Evolutionary conservation across 163 green algal genomes (phyloP).

Genomic region (Scenedesmus sp.): DNA sequence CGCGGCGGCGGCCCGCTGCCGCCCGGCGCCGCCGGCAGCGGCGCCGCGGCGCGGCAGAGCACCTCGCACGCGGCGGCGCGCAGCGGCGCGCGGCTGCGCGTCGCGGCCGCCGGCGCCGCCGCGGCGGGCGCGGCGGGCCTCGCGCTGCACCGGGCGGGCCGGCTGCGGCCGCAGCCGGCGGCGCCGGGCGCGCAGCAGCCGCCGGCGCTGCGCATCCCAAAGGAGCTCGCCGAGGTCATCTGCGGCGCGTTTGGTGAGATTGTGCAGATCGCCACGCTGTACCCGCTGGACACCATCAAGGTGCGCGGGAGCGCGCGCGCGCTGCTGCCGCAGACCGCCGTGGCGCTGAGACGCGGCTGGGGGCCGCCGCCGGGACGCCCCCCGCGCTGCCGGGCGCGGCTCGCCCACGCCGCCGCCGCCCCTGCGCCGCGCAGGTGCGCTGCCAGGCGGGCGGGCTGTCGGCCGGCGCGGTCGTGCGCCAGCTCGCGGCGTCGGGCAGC

Average conservation of each 20-base stretch:
- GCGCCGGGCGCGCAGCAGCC: neutral
- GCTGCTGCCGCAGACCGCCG: neutral
- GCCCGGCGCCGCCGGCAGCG: no score
- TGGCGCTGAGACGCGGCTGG: neutral
- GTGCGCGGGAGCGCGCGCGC: slow-evolving; percentile 37
- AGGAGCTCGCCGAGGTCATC: slow-evolving; percentile 45
- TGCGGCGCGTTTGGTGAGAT: slow-evolving; percentile 76
- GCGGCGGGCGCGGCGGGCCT: slow-evolving; percentile 23
- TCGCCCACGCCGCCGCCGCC: no score
- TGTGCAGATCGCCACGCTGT: slow-evolving; percentile 64
- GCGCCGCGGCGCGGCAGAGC: no score
- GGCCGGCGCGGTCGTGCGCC: neutral
- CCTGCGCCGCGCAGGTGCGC: slow-evolving; percentile 19
- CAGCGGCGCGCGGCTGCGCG: neutral
- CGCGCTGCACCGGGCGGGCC: slow-evolving; percentile 6
- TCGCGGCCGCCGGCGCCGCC: slow-evolving; percentile 7
- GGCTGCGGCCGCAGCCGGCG: slow-evolving; percentile 19
- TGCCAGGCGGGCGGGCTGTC: slow-evolving; percentile 40
- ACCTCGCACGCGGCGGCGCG: no score
- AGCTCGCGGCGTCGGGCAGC: slow-evolving; percentile 8
- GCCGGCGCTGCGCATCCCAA: slow-evolving; percentile 1
- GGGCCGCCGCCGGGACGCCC: neutral
- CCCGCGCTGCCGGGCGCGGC: neutral
- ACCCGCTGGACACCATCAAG: slow-evolving; percentile 81
- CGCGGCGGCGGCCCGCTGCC: no score